Evolutionary conservation across 192 early-diverging fungal species (phyloP), one percentile per base, ranked within the genome.

Genomic region (Umbelopsis isabellina): DNA sequence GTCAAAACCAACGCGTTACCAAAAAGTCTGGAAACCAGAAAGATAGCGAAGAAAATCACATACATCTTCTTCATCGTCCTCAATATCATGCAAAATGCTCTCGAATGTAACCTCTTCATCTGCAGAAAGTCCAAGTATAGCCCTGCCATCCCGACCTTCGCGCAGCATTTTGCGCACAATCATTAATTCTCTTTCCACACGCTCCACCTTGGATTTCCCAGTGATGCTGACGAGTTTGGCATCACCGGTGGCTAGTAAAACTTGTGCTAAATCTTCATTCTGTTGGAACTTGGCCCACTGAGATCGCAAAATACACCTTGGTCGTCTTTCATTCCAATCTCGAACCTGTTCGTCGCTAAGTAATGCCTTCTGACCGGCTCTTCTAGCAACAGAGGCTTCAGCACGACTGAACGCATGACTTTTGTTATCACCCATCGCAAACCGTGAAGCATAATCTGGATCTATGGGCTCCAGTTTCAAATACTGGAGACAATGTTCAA

Each of bases 221-320:
- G 18, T 21, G 49, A 64, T 61, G n/a, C 53, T 61, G 8, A 75
- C 69, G 6, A 75, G 37, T 41, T 70, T 75, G 23, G 74, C 68
- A 47, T 68, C 69, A 2, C 74, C 69, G 7, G 74, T 75, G 16
- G 69, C 50, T 1, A 75, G 25, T 49, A 75, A 66, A 6, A 69
- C 65, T 49, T 50, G 68, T 7, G 49, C 47, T 33, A 75, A 50
- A 37, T 75, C 74, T 44, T 70, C 64, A 67, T 75, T 75, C 46
- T 75, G 74, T 21, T 41, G 61, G 52, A 70, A 75, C 37, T 75
- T 75, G 6, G 74, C 74, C 46, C 66, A 44, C 10, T 70, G 35
- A 55, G 61, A 61, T 67, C 69, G 33, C 16, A 69, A 35, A 4
- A 46, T 25, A 35, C 65, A 64, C 51, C 30, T n/a, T 27, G 64